These are phyloP conservation scores for Pyrenochaeta sp. DNA, from an alignment of 2,329 filamentous ascomycete species.

Conservation along the genomic window DNA sequence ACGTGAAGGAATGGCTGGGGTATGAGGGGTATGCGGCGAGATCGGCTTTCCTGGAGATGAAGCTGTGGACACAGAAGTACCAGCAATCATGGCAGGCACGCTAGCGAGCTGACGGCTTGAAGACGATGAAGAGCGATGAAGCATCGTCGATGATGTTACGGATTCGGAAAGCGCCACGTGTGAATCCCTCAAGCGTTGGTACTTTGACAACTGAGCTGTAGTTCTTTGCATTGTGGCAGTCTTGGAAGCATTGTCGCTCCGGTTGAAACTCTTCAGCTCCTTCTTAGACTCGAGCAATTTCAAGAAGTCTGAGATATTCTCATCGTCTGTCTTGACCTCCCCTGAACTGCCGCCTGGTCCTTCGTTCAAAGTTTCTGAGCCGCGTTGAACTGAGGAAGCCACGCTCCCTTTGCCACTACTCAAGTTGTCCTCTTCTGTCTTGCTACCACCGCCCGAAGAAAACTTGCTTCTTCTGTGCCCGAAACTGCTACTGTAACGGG, in stretches of 20 bases:
- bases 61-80: constrained; percentile 80
- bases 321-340: constrained; percentile 80
- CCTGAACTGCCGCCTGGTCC: constrained; percentile 70
- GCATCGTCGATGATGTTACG: constrained; percentile 86
- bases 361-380: constrained; percentile 80
- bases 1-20: constrained; percentile 91
- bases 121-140: constrained; percentile 83
- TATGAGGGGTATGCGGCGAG: constrained; percentile 90
- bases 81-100: constrained; percentile 67
- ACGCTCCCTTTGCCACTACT: constrained; percentile 84
- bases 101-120: constrained; percentile 76
- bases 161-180: constrained; percentile 91
- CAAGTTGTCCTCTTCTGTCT: constrained; percentile 74
- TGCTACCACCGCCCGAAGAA: constrained; percentile 78
- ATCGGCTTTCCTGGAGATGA: constrained; percentile 89
- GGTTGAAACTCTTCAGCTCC: constrained; percentile 82
- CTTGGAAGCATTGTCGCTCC: constrained; percentile 64
- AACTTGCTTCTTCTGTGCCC: constrained; percentile 81
- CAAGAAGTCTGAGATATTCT: constrained; percentile 92
- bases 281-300: constrained; percentile 88
- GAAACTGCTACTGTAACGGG: constrained; percentile 93
- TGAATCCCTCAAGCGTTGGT: constrained; percentile 87
- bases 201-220: constrained; percentile 81
- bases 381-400: constrained; percentile 74
- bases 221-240: constrained; percentile 78